These are phyloP conservation scores for Trichosporon asahii DNA, from an alignment of 1,284 basidiomycete species.

Conservation along the genomic window DNA sequence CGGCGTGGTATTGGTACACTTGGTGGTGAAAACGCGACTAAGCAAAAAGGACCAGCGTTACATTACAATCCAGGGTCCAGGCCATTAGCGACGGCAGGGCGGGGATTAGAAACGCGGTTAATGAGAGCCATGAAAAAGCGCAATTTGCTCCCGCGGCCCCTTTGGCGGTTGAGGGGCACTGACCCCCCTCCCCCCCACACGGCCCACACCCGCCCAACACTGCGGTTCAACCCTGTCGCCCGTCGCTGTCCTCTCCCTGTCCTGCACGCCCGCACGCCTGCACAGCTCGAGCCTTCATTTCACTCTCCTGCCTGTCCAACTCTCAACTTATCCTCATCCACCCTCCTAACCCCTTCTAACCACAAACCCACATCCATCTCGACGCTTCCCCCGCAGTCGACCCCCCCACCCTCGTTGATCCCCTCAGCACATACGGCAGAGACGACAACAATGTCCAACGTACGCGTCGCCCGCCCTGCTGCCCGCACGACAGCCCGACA, in stretches of 20 bases:
- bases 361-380: neutral
- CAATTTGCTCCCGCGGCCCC: neutral
- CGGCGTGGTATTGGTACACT: too few species aligned
- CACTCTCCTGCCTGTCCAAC: neutral
- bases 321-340: neutral
- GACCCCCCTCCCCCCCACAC: too few species aligned
- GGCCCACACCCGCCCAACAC: neutral
- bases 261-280: too few species aligned
- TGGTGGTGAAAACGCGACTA: neutral
- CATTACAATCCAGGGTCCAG: neutral
- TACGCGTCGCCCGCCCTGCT: neutral
- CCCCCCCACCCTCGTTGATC: neutral
- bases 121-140: neutral
- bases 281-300: constrained; percentile 8
- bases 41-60: neutral
- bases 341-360: neutral
- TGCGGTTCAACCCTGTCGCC: neutral
- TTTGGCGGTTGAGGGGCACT: neutral
- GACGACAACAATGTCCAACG: constrained; percentile 18
- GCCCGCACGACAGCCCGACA: neutral
- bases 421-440: neutral
- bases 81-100: too few species aligned
- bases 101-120: neutral
- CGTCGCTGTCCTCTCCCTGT: too few species aligned
- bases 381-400: neutral